These are phyloP conservation scores for Calophaca sinica DNA, from an alignment of 306 rosid species.

Conservation along the genomic window DNA sequence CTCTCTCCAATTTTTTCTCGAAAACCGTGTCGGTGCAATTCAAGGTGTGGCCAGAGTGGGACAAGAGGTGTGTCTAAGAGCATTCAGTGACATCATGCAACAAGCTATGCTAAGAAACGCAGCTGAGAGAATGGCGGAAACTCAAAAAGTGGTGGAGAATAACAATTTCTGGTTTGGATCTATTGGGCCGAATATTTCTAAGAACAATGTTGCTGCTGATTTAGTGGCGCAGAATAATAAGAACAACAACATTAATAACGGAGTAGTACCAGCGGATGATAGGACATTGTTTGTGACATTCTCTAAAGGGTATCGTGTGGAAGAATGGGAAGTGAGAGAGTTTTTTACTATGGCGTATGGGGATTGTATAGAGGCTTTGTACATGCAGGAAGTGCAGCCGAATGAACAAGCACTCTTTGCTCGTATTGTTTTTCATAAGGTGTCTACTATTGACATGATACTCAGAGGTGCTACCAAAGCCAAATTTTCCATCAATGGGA, in stretches of 20 bases:
- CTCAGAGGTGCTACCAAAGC: constrained; percentile 57
- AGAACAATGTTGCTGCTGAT: neutral
- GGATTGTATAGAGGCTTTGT: constrained; percentile 64
- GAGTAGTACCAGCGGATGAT: constrained; percentile 42
- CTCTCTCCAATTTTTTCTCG: constrained; percentile 39
- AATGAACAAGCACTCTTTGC: constrained; percentile 70
- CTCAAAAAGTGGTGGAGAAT: neutral
- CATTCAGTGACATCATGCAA: constrained; percentile 61
- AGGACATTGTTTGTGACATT: constrained; percentile 83
- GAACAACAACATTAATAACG: neutral
- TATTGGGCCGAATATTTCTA: neutral
- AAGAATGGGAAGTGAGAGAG: constrained; percentile 67
- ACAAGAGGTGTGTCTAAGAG: constrained; percentile 53
- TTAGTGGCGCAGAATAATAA: neutral
- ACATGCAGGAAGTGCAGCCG: constrained; percentile 62
- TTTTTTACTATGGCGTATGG: constrained; percentile 55
- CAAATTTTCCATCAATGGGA: constrained; percentile 74
- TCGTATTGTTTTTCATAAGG: constrained; percentile 54
- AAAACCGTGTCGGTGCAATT: constrained; percentile 36
- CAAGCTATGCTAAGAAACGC: constrained; percentile 19
- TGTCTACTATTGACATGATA: constrained; percentile 52
- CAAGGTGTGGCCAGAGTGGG: constrained; percentile 45
- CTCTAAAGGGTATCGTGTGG: constrained; percentile 69
- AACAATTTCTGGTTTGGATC: constrained; percentile 30
- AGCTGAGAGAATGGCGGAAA: constrained; percentile 4